Percentiles rank a stretch among this genome's conserved stretches.
phyloP scores from a whole-genome alignment of 805 yeast species.

The Yueomyces sinensis region DNA sequence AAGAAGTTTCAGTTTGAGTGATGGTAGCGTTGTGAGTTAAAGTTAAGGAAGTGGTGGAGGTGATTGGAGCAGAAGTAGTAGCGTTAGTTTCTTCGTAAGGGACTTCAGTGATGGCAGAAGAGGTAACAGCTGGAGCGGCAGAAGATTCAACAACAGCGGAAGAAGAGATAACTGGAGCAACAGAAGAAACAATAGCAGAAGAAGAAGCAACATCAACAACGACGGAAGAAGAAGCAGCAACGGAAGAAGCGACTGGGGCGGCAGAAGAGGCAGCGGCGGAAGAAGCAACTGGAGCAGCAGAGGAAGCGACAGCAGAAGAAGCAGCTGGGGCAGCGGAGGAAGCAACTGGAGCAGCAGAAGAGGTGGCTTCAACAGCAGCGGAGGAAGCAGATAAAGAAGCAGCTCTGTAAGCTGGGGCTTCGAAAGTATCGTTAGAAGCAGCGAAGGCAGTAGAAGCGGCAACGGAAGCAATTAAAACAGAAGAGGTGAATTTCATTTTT shows the following conservation, averaged over 20 bases:
- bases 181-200: neutral
- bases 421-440: neutral
- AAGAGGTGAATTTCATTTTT: neutral
- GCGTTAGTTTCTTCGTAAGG: too few relatives aligned
- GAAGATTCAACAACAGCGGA: neutral
- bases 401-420: neutral
- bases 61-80: neutral
- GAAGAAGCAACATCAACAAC: slow-evolving; percentile 2
- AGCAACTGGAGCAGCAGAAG: neutral
- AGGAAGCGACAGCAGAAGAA: neutral
- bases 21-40: neutral
- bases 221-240: slow-evolving; percentile 1
- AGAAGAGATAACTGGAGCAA: neutral
- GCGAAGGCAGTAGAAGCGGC: slow-evolving; percentile 3
- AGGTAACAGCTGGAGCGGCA: neutral
- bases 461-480: slow-evolving; percentile 2
- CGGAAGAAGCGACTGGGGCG: neutral
- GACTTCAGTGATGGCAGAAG: neutral
- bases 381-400: neutral
- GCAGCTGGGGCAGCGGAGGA: slow-evolving; percentile 1
- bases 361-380: neutral
- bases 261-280: neutral
- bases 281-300: neutral
- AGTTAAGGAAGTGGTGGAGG: neutral
- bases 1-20: neutral